These are phyloP conservation scores for Populus deltoides DNA, from an alignment of 345 rosid genomes.

Conservation along the genomic window DNA sequence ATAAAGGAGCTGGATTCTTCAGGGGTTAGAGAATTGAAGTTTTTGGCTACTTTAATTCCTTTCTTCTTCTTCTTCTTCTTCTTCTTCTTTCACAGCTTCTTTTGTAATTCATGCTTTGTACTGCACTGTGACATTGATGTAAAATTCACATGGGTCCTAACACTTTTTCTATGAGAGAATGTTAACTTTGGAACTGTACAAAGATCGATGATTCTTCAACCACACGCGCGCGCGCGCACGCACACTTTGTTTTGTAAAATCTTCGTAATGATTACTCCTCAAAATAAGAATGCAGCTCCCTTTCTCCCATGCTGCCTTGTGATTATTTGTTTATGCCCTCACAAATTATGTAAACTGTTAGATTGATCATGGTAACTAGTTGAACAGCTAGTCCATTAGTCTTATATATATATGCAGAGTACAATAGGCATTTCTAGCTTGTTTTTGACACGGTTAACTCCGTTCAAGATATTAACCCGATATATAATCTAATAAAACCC, in stretches of 20 bases:
- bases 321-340: not conserved
- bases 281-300: not conserved
- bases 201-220: constrained; percentile 8
- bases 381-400: not conserved
- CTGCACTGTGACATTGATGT: constrained; percentile 17
- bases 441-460: not conserved
- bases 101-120: constrained; percentile 19
- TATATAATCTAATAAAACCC: too few species aligned
- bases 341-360: not conserved
- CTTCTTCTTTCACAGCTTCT: not conserved
- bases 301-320: not conserved
- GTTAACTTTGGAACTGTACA: constrained; percentile 34
- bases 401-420: not conserved
- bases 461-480: too few species aligned
- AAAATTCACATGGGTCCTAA: constrained; percentile 7
- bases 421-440: not conserved
- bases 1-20: constrained; percentile 18
- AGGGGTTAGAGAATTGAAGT: constrained; percentile 5
- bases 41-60: not conserved
- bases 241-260: not conserved
- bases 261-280: not conserved
- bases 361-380: not conserved
- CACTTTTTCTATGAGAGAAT: not conserved
- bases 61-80: not conserved
- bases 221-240: too few species aligned